Conservation (phyloP, 2,329 filamentous ascomycete genomes). For the Neurospora crassa region DNA sequence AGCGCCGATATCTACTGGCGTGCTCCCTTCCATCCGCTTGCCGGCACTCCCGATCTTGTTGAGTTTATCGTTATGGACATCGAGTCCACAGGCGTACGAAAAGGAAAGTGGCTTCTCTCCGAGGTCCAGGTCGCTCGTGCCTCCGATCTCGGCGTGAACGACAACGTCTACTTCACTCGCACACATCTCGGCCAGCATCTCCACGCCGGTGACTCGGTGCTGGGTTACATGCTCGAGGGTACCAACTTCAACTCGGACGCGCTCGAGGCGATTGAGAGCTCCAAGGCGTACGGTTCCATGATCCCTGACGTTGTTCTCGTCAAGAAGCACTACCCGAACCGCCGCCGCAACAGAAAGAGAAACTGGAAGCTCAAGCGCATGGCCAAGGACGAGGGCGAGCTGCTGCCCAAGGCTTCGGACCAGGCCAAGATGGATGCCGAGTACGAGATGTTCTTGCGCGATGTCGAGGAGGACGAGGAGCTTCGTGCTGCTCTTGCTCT, state of each 20-base stretch:
- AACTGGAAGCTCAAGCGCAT: constrained; percentile 96
- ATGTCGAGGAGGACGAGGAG: constrained; percentile 93
- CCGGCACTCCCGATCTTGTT: constrained; percentile 74
- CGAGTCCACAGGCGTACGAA: constrained; percentile 63
- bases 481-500: constrained; percentile 73
- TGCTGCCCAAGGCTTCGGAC: constrained; percentile 78
- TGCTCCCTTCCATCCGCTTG: constrained; percentile 71
- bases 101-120: constrained; percentile 74
- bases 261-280: constrained; percentile 73
- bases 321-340: constrained; percentile 85
- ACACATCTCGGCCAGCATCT: constrained; percentile 84
- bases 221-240: constrained; percentile 87
- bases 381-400: constrained; percentile 78
- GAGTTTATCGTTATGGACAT: constrained; percentile 96
- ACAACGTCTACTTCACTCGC: constrained; percentile 78
- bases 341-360: constrained; percentile 72
- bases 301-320: constrained; percentile 92
- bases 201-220: constrained; percentile 79
- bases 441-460: constrained; percentile 93
- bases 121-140: constrained; percentile 84
- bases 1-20: constrained; percentile 82
- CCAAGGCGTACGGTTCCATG: constrained; percentile 62
- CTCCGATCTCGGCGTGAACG: constrained; percentile 76
- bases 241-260: constrained; percentile 88
- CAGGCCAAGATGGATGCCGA: constrained; percentile 83